A percentile compares a stretch with the other conserved stretches of the same genome.
phyloP scores from a whole-genome alignment of 768 basidiomycete genomes.

The Termitomyces heimii region DNA sequence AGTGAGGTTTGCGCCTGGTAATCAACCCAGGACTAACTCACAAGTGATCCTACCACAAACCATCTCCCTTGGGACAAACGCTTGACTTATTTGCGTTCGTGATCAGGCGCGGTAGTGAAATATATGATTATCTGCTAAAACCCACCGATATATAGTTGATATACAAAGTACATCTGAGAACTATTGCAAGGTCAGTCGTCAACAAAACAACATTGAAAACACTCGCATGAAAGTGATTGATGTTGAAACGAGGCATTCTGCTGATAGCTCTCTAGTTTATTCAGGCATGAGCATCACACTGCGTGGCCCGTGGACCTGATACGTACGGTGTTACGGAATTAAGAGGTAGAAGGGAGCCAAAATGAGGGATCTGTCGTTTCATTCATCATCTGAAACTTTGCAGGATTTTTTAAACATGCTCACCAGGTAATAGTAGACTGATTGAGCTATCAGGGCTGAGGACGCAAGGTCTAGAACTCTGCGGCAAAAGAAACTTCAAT shows the following conservation, averaged over 20 bases:
- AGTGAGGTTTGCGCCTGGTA: background rate
- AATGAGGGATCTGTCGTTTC: constrained; percentile 32
- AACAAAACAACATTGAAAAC: background rate
- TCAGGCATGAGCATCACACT: background rate
- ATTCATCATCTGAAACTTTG: background rate
- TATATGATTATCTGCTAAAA: background rate
- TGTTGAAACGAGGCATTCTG: constrained; percentile 37
- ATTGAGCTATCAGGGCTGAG: constrained; percentile 33
- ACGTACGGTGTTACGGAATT: constrained; percentile 32
- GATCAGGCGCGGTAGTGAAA: background rate
- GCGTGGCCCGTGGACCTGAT: background rate
- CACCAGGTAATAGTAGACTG: constrained; percentile 40
- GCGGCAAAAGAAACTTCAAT: background rate
- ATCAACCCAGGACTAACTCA: background rate
- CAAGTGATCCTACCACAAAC: background rate
- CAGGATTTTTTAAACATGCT: background rate
- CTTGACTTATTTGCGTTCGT: background rate
- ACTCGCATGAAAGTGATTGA: constrained; percentile 37
- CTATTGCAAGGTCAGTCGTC: constrained; percentile 14
- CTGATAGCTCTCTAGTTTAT: constrained; percentile 25
- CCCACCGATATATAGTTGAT: constrained; percentile 31
- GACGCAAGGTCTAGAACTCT: constrained; percentile 32
- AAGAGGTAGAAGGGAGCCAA: constrained; percentile 32
- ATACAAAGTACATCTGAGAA: constrained; percentile 38
- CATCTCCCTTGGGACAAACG: background rate